These are phyloP conservation scores for Solanum acaule DNA, from an alignment of 257 asterid species.

Conservation along the genomic window DNA sequence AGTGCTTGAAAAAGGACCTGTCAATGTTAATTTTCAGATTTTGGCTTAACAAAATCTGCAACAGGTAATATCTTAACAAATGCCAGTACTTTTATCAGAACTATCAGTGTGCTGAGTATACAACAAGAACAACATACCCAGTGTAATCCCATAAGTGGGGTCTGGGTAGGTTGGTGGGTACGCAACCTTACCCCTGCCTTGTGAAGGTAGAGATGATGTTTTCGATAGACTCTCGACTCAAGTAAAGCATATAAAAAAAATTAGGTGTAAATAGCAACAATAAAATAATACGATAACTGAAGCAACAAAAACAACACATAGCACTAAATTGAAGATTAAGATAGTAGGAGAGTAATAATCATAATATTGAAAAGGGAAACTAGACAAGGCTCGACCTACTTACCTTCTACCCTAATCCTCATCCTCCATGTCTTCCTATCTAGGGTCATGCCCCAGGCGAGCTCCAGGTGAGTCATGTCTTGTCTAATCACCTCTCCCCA, in stretches of 20 bases:
- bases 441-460: background rate
- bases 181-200: background rate
- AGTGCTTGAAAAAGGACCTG: constrained; percentile 83
- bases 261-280: background rate
- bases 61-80: background rate
- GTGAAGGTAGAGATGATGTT: background rate
- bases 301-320: background rate
- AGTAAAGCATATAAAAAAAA: background rate
- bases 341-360: background rate
- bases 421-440: background rate
- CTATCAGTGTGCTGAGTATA: background rate
- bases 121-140: background rate
- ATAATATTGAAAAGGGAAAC: background rate
- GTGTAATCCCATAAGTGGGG: background rate
- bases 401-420: background rate
- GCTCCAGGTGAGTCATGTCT: background rate
- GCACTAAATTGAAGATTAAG: background rate
- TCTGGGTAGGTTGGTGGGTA: background rate
- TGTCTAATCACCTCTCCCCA: background rate
- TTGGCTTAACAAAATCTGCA: background rate
- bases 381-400: background rate
- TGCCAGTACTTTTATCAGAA: background rate
- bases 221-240: background rate
- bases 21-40: background rate
- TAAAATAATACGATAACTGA: background rate